These are phyloP conservation scores for Kodamaea kakaduensis DNA, from an alignment of 805 yeast genomes.

Conservation along the genomic window DNA sequence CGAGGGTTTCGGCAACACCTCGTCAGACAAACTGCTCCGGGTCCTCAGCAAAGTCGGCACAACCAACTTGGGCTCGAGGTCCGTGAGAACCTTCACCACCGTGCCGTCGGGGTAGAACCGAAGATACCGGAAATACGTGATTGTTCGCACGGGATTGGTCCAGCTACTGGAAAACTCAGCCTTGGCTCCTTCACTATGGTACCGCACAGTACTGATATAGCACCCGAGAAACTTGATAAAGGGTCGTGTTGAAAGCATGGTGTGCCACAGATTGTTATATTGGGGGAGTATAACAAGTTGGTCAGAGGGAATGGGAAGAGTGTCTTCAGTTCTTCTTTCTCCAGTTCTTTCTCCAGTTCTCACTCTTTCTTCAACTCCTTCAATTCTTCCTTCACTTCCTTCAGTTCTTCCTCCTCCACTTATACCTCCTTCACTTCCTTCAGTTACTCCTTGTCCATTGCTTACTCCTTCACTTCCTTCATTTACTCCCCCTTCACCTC, in stretches of 20 bases:
- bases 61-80: slow-evolving; percentile 65
- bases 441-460: too few relatives aligned
- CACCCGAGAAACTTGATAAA: slow-evolving; percentile 77
- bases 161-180: slow-evolving; percentile 63
- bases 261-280: slow-evolving; percentile 36
- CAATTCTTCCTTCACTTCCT: too few relatives aligned
- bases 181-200: slow-evolving; percentile 77
- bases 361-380: too few relatives aligned
- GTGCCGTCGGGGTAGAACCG: slow-evolving; percentile 79
- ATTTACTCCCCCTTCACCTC: too few relatives aligned
- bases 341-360: slow-evolving; percentile 20
- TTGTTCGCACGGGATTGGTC: slow-evolving; percentile 73
- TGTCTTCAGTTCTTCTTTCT: slow-evolving; percentile 38
- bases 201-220: slow-evolving; percentile 80
- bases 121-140: slow-evolving; percentile 82
- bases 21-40: slow-evolving; percentile 15
- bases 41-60: slow-evolving; percentile 50
- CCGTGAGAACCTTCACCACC: slow-evolving; percentile 64
- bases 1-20: slow-evolving; percentile 19
- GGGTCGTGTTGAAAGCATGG: slow-evolving; percentile 64
- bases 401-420: too few relatives aligned
- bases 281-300: slow-evolving; percentile 27
- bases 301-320: slow-evolving; percentile 31
- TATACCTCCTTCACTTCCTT: too few relatives aligned
- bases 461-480: too few relatives aligned